Conservation (phyloP, 2,329 filamentous ascomycete genomes). For the Aspergillus calidoustus region DNA sequence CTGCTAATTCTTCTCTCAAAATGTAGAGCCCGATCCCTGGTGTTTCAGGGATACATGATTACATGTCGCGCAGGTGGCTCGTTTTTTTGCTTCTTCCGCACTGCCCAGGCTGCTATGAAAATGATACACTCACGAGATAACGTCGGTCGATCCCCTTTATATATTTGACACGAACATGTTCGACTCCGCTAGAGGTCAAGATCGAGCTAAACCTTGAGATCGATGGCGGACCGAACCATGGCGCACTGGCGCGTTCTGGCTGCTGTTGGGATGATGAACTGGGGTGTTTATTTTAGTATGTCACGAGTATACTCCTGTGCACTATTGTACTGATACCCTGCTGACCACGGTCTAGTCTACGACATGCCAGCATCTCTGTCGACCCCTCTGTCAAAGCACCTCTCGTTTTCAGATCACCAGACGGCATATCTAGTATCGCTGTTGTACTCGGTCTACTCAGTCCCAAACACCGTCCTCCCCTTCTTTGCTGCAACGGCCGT, state of each 20-base stretch:
- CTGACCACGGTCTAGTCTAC: conserved; percentile 3
- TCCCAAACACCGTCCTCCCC: conserved; percentile 9
- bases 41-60: not conserved
- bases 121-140: not conserved
- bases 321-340: not conserved
- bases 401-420: conserved; percentile 8
- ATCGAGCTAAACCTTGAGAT: not conserved
- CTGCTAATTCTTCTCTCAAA: not conserved
- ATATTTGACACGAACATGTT: not conserved
- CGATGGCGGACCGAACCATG: not conserved
- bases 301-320: not conserved
- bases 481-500: conserved; percentile 10
- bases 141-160: not conserved
- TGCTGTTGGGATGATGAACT: conserved; percentile 1
- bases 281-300: conserved; percentile 10
- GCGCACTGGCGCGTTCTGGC: conserved; percentile 11
- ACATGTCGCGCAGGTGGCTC: not conserved
- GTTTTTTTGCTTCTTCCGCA: not conserved
- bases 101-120: not conserved
- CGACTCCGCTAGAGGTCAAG: not conserved
- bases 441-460: conserved; percentile 12
- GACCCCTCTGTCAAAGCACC: conserved; percentile 1
- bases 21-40: not conserved
- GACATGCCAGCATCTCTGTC: conserved; percentile 11
- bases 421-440: conserved; percentile 8